A percentile compares a stretch with the other conserved stretches of the same genome.
Evolutionary conservation across 2,329 filamentous ascomycete species (phyloP).

Genomic region (Phialophora chinensis): DNA sequence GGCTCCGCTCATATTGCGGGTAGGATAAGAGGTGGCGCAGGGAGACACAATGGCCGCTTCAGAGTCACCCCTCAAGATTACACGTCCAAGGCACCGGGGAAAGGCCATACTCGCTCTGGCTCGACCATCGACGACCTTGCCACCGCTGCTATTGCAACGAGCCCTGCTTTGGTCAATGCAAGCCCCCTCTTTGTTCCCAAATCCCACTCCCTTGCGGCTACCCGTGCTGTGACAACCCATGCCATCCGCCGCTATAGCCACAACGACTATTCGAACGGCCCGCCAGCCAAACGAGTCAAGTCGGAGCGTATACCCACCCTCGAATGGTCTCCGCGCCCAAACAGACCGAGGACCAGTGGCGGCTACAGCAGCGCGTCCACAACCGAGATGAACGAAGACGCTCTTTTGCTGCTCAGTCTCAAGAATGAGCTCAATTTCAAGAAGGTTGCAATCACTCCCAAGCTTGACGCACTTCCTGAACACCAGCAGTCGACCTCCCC

Average conservation of each 20-base stretch:
- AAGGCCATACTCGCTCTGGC: conserved; percentile 51
- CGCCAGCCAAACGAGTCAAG: conserved; percentile 65
- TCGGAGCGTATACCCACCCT: conserved; percentile 61
- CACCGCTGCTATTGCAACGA: conserved; percentile 58
- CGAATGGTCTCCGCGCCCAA: conserved; percentile 42
- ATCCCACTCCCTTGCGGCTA: conserved; percentile 39
- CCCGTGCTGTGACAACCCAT: conserved; percentile 42
- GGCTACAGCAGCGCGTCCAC: conserved; percentile 40
- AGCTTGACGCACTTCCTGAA: conserved; percentile 16
- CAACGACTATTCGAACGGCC: conserved; percentile 49
- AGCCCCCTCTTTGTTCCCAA: conserved; percentile 42
- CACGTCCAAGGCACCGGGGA: conserved; percentile 11
- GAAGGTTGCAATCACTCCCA: conserved; percentile 26
- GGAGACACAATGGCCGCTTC: conserved; percentile 8
- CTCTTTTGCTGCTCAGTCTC: conserved; percentile 55
- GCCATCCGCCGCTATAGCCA: conserved; percentile 40
- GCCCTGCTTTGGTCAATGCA: conserved; percentile 50
- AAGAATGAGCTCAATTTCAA: conserved; percentile 39
- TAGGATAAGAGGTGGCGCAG: conserved; percentile 26
- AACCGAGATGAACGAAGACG: conserved; percentile 54
- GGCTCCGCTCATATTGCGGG: conserved; percentile 37
- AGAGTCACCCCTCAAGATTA: conserved; percentile 13
- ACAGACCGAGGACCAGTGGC: conserved; percentile 43
- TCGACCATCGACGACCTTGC: conserved; percentile 57
- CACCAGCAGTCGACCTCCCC: conserved; percentile 22